Conservation (phyloP, 2,329 filamentous ascomycete species). For the Colletotrichum lentis region DNA sequence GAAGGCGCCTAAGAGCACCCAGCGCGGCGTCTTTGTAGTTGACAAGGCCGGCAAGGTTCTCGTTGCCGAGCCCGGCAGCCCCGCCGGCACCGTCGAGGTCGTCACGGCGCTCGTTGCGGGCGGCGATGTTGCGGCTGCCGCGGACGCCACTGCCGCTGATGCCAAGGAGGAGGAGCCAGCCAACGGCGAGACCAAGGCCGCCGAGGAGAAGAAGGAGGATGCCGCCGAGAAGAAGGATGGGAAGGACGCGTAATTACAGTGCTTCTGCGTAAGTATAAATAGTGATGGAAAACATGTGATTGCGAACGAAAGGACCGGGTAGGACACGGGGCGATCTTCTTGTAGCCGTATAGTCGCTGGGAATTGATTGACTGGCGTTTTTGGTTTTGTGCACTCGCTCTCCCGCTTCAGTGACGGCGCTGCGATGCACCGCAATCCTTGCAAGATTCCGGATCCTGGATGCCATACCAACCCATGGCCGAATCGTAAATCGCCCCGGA, state of each 20-base stretch:
- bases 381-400: constrained; percentile 9
- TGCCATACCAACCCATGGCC: neutral
- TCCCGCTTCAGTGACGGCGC: neutral
- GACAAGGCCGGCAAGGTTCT: constrained; percentile 84
- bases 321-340: constrained; percentile 14
- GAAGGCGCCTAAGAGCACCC: constrained; percentile 82
- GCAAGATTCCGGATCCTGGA: neutral
- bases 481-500: neutral
- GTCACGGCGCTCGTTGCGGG: constrained; percentile 74
- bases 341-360: constrained; percentile 27
- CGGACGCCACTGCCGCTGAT: constrained; percentile 40
- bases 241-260: constrained; percentile 30
- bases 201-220: constrained; percentile 38
- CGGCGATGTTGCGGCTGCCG: constrained; percentile 40
- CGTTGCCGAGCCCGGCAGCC: constrained; percentile 76
- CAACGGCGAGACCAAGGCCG: constrained; percentile 43
- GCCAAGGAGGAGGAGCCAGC: constrained; percentile 45
- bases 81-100: constrained; percentile 77
- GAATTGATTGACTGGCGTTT: constrained; percentile 33
- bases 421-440: neutral
- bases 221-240: constrained; percentile 35
- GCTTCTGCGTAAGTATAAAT: constrained; percentile 25
- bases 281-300: neutral
- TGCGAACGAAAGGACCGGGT: constrained; percentile 7
- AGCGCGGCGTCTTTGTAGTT: constrained; percentile 87